Evolutionary conservation across 2,329 filamentous ascomycete genomes (phyloP).

Genomic region (Monascus ruber): DNA sequence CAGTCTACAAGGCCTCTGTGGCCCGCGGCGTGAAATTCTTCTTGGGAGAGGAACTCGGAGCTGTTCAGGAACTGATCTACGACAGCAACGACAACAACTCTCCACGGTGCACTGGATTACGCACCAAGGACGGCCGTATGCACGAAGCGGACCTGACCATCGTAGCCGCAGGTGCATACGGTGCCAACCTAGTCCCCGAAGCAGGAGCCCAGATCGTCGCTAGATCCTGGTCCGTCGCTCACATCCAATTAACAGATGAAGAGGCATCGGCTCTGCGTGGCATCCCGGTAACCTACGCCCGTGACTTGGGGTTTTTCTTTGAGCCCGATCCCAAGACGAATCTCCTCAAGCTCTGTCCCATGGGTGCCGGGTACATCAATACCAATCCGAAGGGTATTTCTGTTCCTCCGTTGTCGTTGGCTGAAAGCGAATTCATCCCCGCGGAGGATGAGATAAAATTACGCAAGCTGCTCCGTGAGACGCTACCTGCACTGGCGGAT

Average conservation of each 20-base stretch:
- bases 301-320: conserved; percentile 55
- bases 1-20: conserved; percentile 34
- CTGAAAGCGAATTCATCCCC: conserved; percentile 40
- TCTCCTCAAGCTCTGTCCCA: conserved; percentile 49
- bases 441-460: conserved; percentile 42
- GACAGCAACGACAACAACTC: conserved; percentile 12
- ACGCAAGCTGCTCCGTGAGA: conserved; percentile 40
- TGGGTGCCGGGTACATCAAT: conserved; percentile 46
- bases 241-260: conserved; percentile 45
- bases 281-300: conserved; percentile 50
- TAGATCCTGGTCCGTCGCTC: conserved; percentile 49
- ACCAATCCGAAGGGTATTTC: conserved; percentile 34
- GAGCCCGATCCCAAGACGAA: conserved; percentile 50
- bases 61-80: conserved; percentile 32
- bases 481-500: conserved; percentile 42
- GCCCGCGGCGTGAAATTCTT: conserved; percentile 33
- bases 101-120: conserved; percentile 16
- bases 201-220: conserved; percentile 42
- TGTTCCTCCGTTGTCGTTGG: conserved; percentile 26
- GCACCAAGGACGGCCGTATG: conserved; percentile 27
- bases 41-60: conserved; percentile 27
- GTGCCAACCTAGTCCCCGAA: conserved; percentile 37
- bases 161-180: conserved; percentile 42
- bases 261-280: conserved; percentile 45
- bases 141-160: conserved; percentile 35